phyloP scores from a whole-genome alignment of 805 yeast genomes.

The Brettanomyces sp. region DNA sequence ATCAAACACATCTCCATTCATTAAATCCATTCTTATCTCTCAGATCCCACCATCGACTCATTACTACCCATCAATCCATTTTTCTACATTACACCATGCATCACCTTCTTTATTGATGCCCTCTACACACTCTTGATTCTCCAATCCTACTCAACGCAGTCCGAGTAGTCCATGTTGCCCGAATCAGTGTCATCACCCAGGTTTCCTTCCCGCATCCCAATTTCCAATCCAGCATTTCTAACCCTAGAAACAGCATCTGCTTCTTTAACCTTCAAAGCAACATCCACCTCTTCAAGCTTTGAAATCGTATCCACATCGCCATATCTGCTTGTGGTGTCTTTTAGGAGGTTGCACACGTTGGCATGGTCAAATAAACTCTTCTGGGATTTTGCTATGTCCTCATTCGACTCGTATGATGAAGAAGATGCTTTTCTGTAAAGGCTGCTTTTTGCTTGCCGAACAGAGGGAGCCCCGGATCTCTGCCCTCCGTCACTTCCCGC shows the following conservation, averaged over 20 bases:
- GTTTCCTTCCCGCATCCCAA: neutral
- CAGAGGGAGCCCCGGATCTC: neutral
- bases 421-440: constrained; percentile 8
- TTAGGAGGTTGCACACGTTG: constrained; percentile 12
- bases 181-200: neutral
- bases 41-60: too few species aligned
- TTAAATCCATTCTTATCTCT: too few species aligned
- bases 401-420: constrained; percentile 4
- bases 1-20: too few species aligned
- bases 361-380: constrained; percentile 9
- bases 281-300: neutral
- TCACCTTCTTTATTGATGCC: too few species aligned
- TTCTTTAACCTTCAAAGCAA: neutral
- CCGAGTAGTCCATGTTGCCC: neutral
- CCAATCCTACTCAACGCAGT: neutral
- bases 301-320: constrained; percentile 14
- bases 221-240: neutral
- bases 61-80: too few species aligned
- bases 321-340: constrained; percentile 11
- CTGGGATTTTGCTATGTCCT: constrained; percentile 10
- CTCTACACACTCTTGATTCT: too few species aligned
- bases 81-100: too few species aligned
- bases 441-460: constrained; percentile 7
- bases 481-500: neutral
- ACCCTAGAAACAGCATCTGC: neutral